These are phyloP conservation scores for Rhytidiadelphus loreus DNA, from an alignment of 225 moss, liverwort and hornwort genomes.

Conservation along the genomic window DNA sequence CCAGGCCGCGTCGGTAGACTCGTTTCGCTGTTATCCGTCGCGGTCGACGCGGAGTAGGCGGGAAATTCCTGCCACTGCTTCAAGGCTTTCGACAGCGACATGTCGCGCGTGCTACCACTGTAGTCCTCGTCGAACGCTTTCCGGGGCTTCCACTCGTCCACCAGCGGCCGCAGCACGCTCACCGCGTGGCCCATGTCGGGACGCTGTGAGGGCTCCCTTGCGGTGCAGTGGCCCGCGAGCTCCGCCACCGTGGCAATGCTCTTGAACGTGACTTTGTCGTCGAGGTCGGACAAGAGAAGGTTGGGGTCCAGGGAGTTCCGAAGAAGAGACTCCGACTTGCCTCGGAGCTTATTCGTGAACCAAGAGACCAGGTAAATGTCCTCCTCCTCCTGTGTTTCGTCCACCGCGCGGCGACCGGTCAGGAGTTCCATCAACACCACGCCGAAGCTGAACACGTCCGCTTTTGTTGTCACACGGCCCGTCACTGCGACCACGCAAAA, in stretches of 20 bases:
- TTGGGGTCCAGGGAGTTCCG: slow-evolving; percentile 27
- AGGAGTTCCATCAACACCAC: slow-evolving; percentile 59
- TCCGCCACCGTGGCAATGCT: slow-evolving; percentile 53
- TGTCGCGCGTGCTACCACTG: not conserved
- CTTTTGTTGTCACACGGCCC: slow-evolving; percentile 56
- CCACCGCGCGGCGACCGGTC: slow-evolving; percentile 41
- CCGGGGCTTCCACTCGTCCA: slow-evolving; percentile 85
- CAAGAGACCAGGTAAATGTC: slow-evolving; percentile 47
- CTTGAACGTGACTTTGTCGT: slow-evolving; percentile 12
- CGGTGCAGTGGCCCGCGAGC: slow-evolving; percentile 85
- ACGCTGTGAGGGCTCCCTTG: slow-evolving; percentile 67
- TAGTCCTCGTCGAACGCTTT: slow-evolving; percentile 29
- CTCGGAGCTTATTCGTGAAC: slow-evolving; percentile 25
- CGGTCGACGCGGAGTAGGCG: not conserved
- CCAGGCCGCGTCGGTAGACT: slow-evolving; percentile 27
- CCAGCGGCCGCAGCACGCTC: slow-evolving; percentile 63
- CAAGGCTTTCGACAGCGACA: slow-evolving; percentile 54
- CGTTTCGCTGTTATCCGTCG: not conserved
- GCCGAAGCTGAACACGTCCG: slow-evolving; percentile 60
- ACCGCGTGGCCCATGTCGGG: slow-evolving; percentile 97
- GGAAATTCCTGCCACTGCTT: slow-evolving; percentile 75
- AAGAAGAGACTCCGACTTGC: not conserved
- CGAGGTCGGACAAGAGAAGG: slow-evolving; percentile 18
- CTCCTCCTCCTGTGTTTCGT: slow-evolving; percentile 41
- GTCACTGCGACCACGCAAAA: slow-evolving; percentile 11